phyloP scores from a whole-genome alignment of 2,329 filamentous ascomycete genomes.

The Sclerotiophoma versabilis region DNA sequence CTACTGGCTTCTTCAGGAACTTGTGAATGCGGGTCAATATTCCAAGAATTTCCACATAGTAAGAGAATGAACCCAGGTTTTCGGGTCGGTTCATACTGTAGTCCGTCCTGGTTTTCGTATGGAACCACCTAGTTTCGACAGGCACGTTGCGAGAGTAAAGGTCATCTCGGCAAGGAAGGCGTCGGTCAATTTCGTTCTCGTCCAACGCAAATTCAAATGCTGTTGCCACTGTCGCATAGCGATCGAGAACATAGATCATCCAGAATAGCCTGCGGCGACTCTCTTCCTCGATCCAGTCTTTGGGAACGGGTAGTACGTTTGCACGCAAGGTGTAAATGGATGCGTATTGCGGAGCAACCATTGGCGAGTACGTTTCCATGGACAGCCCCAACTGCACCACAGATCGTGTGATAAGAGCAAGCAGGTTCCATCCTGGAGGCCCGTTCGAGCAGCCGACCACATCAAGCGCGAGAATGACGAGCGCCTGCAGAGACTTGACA shows the following conservation, averaged over 20 bases:
- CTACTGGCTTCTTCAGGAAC: slow-evolving; percentile 87
- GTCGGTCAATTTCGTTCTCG: slow-evolving; percentile 88
- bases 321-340: slow-evolving; percentile 90
- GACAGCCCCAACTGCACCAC: slow-evolving; percentile 88
- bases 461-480: slow-evolving; percentile 86
- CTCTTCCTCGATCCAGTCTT: slow-evolving; percentile 89
- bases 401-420: slow-evolving; percentile 86
- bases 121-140: slow-evolving; percentile 86
- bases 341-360: slow-evolving; percentile 77
- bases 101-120: slow-evolving; percentile 58
- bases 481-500: slow-evolving; percentile 83
- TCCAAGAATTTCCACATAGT: slow-evolving; percentile 88
- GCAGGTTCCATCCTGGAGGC: slow-evolving; percentile 88
- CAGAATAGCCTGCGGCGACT: slow-evolving; percentile 85
- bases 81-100: slow-evolving; percentile 74
- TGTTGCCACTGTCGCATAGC: slow-evolving; percentile 88
- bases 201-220: slow-evolving; percentile 91
- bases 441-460: slow-evolving; percentile 87
- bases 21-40: slow-evolving; percentile 87
- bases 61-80: slow-evolving; percentile 85
- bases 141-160: slow-evolving; percentile 83
- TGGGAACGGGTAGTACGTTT: slow-evolving; percentile 82
- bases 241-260: slow-evolving; percentile 91
- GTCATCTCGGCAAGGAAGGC: slow-evolving; percentile 85
- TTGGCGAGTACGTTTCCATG: slow-evolving; percentile 80